Evolutionary conservation across 495 filamentous ascomycete genomes (phyloP).

Genomic region (Neurospora sp.): DNA sequence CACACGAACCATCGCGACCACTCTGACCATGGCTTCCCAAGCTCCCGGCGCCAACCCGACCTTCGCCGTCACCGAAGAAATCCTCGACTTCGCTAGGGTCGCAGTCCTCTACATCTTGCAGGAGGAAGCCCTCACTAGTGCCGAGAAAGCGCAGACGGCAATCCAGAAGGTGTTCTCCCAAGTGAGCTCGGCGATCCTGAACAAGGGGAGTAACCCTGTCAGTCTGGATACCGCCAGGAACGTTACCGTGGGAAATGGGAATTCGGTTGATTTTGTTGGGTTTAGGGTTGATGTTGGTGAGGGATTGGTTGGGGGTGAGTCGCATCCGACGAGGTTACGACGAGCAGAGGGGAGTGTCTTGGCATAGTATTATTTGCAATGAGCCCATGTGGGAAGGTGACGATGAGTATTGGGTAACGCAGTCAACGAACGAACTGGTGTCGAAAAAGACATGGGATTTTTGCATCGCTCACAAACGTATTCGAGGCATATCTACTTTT

Average conservation of each 20-base stretch:
- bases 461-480: not conserved
- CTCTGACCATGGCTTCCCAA: slow-evolving; percentile 15
- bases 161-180: slow-evolving; percentile 43
- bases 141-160: slow-evolving; percentile 44
- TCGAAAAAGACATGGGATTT: not conserved
- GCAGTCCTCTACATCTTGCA: slow-evolving; percentile 55
- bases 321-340: not conserved
- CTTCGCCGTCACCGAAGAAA: slow-evolving; percentile 36
- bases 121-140: slow-evolving; percentile 37
- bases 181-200: slow-evolving; percentile 15
- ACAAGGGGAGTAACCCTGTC: slow-evolving; percentile 11
- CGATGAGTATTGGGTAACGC: not conserved
- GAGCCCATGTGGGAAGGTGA: not conserved
- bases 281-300: slow-evolving; percentile 12
- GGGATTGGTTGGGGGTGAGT: slow-evolving; percentile 3
- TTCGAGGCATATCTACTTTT: not conserved
- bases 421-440: not conserved
- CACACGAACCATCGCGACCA: slow-evolving; percentile 16
- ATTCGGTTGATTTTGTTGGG: slow-evolving; percentile 36
- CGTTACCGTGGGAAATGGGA: slow-evolving; percentile 31
- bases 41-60: slow-evolving; percentile 16
- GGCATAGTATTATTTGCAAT: not conserved
- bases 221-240: slow-evolving; percentile 26
- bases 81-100: slow-evolving; percentile 57
- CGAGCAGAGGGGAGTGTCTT: not conserved